Conservation (phyloP, 1,139 yeast genomes). For the Yamadazyma blattariae region DNA sequence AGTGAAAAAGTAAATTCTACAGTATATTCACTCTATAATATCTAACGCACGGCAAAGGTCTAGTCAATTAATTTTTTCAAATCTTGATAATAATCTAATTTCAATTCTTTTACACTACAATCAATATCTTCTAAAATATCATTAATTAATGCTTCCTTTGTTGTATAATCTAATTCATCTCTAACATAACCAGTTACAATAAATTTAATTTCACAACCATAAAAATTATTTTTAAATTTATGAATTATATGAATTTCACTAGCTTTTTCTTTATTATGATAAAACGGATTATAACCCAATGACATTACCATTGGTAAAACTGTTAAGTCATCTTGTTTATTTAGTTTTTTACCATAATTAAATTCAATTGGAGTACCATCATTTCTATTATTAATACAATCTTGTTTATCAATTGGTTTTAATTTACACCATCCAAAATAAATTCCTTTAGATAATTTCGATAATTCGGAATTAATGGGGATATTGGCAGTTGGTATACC, state of each 20-base stretch:
- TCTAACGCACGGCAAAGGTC: too few species aligned
- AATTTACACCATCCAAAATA: constrained; percentile 81
- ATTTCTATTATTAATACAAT: constrained; percentile 24
- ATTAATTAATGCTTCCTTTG: constrained; percentile 79
- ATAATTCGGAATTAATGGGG: constrained; percentile 46
- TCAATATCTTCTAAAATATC: constrained; percentile 82
- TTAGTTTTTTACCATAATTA: constrained; percentile 58
- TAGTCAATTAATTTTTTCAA: too few species aligned
- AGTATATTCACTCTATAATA: too few species aligned
- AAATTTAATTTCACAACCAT: constrained; percentile 74
- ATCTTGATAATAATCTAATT: neutral
- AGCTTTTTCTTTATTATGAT: constrained; percentile 70
- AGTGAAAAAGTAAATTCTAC: too few species aligned
- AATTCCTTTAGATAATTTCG: constrained; percentile 70
- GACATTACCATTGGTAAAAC: constrained; percentile 90
- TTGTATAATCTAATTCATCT: constrained; percentile 85
- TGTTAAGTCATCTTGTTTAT: constrained; percentile 34
- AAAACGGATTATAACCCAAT: constrained; percentile 95
- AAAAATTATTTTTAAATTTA: constrained; percentile 63
- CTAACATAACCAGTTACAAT: constrained; percentile 83
- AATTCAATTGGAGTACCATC: constrained; percentile 48
- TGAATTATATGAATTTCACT: constrained; percentile 89
- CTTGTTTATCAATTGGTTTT: constrained; percentile 5
- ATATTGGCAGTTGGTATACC: constrained; percentile 97
- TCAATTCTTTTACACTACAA: constrained; percentile 50